Conservation (phyloP, 2,329 filamentous ascomycete genomes). For the Fonsecaea erecta region DNA sequence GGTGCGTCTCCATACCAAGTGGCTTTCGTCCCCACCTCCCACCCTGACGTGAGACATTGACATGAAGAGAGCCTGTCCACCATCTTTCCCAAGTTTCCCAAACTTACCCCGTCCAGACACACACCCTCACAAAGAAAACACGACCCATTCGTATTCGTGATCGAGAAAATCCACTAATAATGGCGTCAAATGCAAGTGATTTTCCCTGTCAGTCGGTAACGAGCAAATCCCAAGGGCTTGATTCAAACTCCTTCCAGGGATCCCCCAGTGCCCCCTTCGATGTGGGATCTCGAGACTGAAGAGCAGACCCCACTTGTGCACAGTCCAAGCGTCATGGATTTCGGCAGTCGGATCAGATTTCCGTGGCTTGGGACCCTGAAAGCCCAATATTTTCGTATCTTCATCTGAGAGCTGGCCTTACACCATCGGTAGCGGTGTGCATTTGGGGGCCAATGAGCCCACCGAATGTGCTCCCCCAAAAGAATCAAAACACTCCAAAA, state of each 20-base stretch:
- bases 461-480: background rate
- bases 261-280: background rate
- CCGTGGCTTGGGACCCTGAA: background rate
- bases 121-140: background rate
- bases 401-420: background rate
- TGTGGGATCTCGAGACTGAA: background rate
- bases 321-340: background rate
- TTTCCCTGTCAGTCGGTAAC: slow-evolving; percentile 1
- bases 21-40: background rate
- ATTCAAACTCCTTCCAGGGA: background rate
- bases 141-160: slow-evolving; percentile 6
- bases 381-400: background rate
- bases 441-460: background rate
- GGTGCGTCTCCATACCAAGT: background rate
- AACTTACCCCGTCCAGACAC: background rate
- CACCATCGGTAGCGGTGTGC: background rate
- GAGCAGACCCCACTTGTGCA: background rate
- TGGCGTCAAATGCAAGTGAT: slow-evolving; percentile 12
- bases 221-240: background rate
- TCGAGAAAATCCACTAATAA: background rate
- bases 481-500: background rate
- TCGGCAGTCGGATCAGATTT: background rate
- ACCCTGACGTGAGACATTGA: slow-evolving; percentile 13
- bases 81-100: background rate
- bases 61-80: background rate